Conservation (phyloP, 2,329 filamentous ascomycete genomes). For the Verticillium isaacii region DNA sequence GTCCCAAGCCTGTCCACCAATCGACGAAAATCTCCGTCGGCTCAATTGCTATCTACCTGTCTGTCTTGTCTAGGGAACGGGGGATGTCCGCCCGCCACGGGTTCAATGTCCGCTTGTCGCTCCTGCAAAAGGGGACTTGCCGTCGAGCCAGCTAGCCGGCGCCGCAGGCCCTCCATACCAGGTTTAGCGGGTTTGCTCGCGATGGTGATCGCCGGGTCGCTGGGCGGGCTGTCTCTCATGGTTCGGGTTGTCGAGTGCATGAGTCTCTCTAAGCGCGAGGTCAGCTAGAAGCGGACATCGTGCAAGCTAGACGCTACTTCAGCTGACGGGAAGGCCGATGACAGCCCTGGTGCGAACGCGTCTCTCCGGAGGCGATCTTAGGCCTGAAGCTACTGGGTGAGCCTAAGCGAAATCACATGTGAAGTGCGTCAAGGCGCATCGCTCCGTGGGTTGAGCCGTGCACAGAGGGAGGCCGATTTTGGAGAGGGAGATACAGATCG, state of each 20-base stretch:
- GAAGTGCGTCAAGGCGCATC: too few species aligned
- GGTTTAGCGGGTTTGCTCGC: neutral
- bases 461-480: too few species aligned
- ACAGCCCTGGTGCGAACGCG: neutral
- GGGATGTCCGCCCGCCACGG: neutral
- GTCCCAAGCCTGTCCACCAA: neutral
- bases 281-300: neutral
- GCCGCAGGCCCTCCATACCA: neutral
- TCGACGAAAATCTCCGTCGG: neutral
- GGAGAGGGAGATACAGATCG: too few species aligned
- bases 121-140: neutral
- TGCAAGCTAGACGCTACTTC: neutral
- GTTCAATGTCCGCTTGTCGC: neutral
- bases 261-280: neutral
- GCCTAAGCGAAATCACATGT: neutral
- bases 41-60: neutral
- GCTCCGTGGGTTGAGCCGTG: too few species aligned
- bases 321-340: neutral
- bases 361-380: neutral
- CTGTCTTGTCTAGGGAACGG: neutral
- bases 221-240: neutral
- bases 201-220: neutral
- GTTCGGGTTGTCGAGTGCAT: neutral
- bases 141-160: neutral
- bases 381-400: too few species aligned